A percentile compares a stretch with the other conserved stretches of the same genome.
Evolutionary conservation across 108 stramenopile species (phyloP).

Genomic region (Cyclostephanos invisitatus): DNA sequence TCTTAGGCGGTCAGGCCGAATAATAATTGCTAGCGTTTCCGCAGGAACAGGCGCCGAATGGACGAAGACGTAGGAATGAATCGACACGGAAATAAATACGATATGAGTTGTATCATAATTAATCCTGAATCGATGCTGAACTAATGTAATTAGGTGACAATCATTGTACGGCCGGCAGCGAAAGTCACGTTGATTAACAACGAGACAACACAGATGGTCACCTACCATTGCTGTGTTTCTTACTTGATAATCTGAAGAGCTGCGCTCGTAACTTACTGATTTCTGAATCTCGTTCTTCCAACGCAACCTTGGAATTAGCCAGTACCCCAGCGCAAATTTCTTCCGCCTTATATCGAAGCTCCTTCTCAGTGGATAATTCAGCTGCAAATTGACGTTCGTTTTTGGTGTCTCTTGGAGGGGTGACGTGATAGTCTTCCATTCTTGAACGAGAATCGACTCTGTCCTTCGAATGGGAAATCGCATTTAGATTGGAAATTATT

Average conservation of each 20-base stretch:
- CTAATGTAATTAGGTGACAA: too few species aligned
- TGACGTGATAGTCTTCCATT: neutral
- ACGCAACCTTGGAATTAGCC: slow-evolving; percentile 30
- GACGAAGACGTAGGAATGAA: neutral
- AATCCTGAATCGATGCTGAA: neutral
- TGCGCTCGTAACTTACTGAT: slow-evolving; percentile 33
- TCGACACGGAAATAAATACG: neutral
- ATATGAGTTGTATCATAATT: neutral
- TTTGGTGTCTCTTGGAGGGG: neutral
- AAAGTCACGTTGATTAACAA: too few species aligned
- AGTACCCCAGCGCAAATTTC: slow-evolving; percentile 54
- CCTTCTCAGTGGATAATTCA: slow-evolving; percentile 41
- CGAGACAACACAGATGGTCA: neutral
- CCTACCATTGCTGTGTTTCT: neutral
- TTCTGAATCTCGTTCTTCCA: slow-evolving; percentile 43
- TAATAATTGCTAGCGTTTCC: neutral
- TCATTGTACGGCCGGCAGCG: too few species aligned
- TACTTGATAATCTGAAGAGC: slow-evolving; percentile 30
- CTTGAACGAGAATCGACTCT: neutral
- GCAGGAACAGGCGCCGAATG: slow-evolving; percentile 2
- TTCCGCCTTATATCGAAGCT: slow-evolving; percentile 48
- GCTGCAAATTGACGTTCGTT: slow-evolving; percentile 17
- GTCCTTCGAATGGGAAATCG: neutral
- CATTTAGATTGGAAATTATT: slow-evolving; percentile 4
- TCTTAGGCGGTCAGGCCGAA: slow-evolving; percentile 4